Evolutionary conservation across 257 asterid species (phyloP).

Genomic region (Nemophila menziesii): DNA sequence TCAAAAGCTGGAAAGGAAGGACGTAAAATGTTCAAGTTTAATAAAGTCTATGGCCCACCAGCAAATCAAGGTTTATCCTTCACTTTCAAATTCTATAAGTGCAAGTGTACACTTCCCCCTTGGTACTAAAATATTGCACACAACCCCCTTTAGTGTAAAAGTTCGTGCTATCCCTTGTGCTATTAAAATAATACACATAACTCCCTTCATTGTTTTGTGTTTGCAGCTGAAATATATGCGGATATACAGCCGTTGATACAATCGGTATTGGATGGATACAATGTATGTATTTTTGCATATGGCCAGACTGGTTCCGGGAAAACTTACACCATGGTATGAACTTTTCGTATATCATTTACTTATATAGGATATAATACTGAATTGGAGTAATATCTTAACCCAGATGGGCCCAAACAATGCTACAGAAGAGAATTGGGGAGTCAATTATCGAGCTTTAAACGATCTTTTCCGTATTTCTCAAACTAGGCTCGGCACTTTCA

Average conservation of each 20-base stretch:
- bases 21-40: conserved; percentile 70
- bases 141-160: too few relatives aligned
- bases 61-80: conserved; percentile 69
- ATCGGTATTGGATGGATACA: conserved; percentile 93
- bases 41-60: conserved; percentile 59
- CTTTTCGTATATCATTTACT: not conserved
- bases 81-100: not conserved
- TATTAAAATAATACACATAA: too few relatives aligned
- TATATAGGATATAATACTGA: conserved; percentile 10
- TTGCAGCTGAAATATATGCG: conserved; percentile 62
- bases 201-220: not conserved
- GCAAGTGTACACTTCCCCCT: too few relatives aligned
- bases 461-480: conserved; percentile 68
- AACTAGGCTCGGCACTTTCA: conserved; percentile 33
- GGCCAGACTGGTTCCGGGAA: conserved; percentile 99
- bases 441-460: conserved; percentile 78
- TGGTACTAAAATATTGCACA: too few relatives aligned
- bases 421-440: conserved; percentile 85
- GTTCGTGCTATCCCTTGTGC: too few relatives aligned
- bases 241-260: conserved; percentile 83
- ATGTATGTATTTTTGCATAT: conserved; percentile 85
- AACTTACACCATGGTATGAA: conserved; percentile 82
- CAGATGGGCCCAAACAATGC: conserved; percentile 90
- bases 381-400: conserved; percentile 8
- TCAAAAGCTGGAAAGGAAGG: conserved; percentile 85